These are phyloP conservation scores for Plasmodium cynomolgi DNA, from an alignment of 169 alveolate species.

Conservation along the genomic window DNA sequence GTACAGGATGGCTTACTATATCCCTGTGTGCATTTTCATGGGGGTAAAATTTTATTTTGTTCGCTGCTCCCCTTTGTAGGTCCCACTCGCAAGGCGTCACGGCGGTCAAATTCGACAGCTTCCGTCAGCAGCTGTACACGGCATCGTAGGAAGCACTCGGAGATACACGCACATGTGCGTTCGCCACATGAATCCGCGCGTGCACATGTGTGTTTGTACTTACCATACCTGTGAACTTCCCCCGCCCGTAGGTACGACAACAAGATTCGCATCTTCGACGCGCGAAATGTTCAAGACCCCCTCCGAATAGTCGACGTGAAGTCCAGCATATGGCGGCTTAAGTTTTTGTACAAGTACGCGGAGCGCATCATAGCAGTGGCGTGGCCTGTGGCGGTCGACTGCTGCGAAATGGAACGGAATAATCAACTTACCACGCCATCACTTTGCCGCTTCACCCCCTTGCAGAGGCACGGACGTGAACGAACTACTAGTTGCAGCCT, in stretches of 20 bases:
- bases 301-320: slow-evolving; percentile 41
- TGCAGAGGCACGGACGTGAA: slow-evolving; percentile 13
- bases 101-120: slow-evolving; percentile 44
- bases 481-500: slow-evolving; percentile 52
- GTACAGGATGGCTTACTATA: not conserved
- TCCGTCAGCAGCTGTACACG: slow-evolving; percentile 18
- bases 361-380: not conserved
- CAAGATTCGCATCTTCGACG: slow-evolving; percentile 52
- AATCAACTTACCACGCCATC: not conserved
- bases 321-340: slow-evolving; percentile 72
- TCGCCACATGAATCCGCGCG: not conserved
- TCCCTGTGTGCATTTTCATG: not conserved
- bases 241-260: slow-evolving; percentile 37
- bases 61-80: slow-evolving; percentile 11
- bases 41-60: not conserved
- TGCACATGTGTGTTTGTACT: not conserved
- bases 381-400: not conserved
- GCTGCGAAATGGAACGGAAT: not conserved
- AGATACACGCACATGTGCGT: not conserved
- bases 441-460: not conserved
- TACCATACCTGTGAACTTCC: not conserved
- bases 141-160: slow-evolving; percentile 34
- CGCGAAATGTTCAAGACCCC: slow-evolving; percentile 50
- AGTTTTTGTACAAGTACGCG: slow-evolving; percentile 53
- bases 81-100: slow-evolving; percentile 73